Evolutionary conservation across 768 basidiomycete species (phyloP).

Genomic region (Amanita rubescens): DNA sequence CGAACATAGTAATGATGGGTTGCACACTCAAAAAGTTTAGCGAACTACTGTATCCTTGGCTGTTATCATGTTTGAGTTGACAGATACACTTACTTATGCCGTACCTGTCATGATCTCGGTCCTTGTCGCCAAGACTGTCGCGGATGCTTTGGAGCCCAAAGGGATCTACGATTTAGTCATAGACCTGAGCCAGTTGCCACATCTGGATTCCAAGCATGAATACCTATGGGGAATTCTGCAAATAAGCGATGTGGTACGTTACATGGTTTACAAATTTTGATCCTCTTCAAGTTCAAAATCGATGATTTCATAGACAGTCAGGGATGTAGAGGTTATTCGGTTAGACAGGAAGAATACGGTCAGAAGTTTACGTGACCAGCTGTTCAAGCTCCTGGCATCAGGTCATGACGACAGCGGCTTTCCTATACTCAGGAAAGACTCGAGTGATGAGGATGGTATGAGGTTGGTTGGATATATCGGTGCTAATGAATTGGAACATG

Average conservation of each 20-base stretch:
- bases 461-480: conserved; percentile 89
- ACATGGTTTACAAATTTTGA: background rate
- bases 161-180: conserved; percentile 98
- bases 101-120: conserved; percentile 86
- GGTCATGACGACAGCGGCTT: conserved; percentile 80
- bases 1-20: background rate
- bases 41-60: conserved; percentile 89
- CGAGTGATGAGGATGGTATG: conserved; percentile 32
- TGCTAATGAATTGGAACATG: conserved; percentile 90
- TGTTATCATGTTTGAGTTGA: conserved; percentile 94
- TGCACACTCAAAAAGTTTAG: conserved; percentile 24
- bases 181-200: conserved; percentile 85
- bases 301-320: conserved; percentile 44
- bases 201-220: conserved; percentile 85
- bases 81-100: conserved; percentile 87
- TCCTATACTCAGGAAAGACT: conserved; percentile 63
- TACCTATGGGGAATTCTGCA: conserved; percentile 78
- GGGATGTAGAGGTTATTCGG: conserved; percentile 61
- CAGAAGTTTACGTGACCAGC: conserved; percentile 60
- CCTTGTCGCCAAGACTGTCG: conserved; percentile 85
- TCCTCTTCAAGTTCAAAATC: background rate
- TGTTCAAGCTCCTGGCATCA: conserved; percentile 47
- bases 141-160: conserved; percentile 83
- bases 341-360: conserved; percentile 74
- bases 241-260: conserved; percentile 73